These are phyloP conservation scores for Annulohypoxylon bovei DNA, from an alignment of 495 filamentous ascomycete species.

Conservation along the genomic window DNA sequence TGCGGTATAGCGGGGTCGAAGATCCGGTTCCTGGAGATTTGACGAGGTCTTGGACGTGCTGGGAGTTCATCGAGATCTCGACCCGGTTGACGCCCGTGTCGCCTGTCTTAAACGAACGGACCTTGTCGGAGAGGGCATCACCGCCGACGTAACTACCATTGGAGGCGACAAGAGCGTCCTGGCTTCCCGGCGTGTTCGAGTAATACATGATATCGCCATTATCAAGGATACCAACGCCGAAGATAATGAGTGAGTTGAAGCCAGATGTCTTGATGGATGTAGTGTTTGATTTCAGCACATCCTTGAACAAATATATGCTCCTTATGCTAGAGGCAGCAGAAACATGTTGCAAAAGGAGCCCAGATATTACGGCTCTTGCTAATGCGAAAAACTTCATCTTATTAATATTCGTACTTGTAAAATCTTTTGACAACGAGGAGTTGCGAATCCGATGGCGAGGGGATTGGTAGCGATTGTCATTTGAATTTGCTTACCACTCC, in stretches of 20 bases:
- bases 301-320: constrained; percentile 56
- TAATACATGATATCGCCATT: constrained; percentile 59
- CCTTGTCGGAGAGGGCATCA: constrained; percentile 49
- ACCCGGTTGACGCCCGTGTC: constrained; percentile 46
- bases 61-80: constrained; percentile 57
- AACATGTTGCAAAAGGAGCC: constrained; percentile 37
- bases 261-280: constrained; percentile 49
- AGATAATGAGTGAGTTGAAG: constrained; percentile 55
- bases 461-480: not conserved
- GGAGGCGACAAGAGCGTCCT: constrained; percentile 48
- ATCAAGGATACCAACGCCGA: constrained; percentile 52
- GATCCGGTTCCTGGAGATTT: constrained; percentile 46
- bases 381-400: constrained; percentile 31
- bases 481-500: not conserved
- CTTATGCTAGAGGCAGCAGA: constrained; percentile 40
- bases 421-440: not conserved
- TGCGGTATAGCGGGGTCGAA: constrained; percentile 47
- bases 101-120: constrained; percentile 53
- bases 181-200: constrained; percentile 56
- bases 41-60: constrained; percentile 51
- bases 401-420: not conserved
- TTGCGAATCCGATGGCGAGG: not conserved
- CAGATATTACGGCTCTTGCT: constrained; percentile 37
- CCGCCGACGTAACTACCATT: constrained; percentile 52
- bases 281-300: constrained; percentile 57